Conservation (phyloP, 164 flowering plant species). For the Brasenia schreberi region DNA sequence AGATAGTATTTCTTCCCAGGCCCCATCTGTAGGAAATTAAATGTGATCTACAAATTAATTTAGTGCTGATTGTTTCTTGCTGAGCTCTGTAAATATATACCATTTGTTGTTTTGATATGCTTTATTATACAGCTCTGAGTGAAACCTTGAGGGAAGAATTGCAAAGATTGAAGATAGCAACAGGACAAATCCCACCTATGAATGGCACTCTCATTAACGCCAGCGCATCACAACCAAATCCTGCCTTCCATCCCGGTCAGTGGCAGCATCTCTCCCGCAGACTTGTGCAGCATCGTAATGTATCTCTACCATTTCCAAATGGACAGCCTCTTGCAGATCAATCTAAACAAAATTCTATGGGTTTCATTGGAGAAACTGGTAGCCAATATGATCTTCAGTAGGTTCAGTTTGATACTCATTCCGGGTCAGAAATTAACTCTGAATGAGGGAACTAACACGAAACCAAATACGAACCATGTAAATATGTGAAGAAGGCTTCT, state of each 20-base stretch:
- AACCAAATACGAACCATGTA: neutral
- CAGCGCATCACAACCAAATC: conserved; percentile 17
- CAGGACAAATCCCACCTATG: conserved; percentile 36
- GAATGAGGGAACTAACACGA: neutral
- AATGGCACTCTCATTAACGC: conserved; percentile 41
- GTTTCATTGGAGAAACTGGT: conserved; percentile 29
- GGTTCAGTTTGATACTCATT: neutral
- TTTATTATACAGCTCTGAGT: conserved; percentile 42
- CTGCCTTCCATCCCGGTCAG: conserved; percentile 28
- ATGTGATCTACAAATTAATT: no score
- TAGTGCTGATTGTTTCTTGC: no score
- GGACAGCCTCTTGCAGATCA: conserved; percentile 25
- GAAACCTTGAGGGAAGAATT: conserved; percentile 73
- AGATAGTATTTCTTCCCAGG: no score
- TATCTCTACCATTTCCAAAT: conserved; percentile 28
- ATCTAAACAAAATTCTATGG: conserved; percentile 35
- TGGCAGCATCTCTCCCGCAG: conserved; percentile 24
- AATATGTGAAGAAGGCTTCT: neutral
- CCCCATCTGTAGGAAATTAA: no score
- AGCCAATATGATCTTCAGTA: neutral
- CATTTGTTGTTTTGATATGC: no score
- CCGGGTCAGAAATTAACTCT: neutral
- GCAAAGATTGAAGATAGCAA: conserved; percentile 62
- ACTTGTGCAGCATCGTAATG: conserved; percentile 32
- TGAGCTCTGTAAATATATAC: no score